These are phyloP conservation scores for Dissophora globulifera DNA, from an alignment of 192 early-diverging fungal genomes.

Conservation along the genomic window DNA sequence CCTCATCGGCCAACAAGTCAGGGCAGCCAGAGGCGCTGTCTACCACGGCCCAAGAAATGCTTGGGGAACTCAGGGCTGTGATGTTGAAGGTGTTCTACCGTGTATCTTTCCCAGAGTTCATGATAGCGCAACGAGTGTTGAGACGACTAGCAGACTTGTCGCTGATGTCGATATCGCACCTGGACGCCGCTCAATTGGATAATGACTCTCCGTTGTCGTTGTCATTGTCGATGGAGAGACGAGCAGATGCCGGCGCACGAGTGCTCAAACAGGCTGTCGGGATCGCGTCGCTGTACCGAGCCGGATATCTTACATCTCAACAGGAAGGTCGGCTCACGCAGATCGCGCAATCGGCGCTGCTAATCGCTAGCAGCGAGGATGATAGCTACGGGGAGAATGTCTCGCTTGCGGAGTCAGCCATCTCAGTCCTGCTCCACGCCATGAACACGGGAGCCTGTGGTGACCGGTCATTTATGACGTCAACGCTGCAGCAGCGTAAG, in stretches of 20 bases:
- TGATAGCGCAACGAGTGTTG: slow-evolving; percentile 17
- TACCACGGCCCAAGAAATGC: slow-evolving; percentile 28
- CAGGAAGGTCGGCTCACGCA: slow-evolving; percentile 25
- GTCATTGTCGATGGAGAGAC: too few species aligned
- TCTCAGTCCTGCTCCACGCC: slow-evolving; percentile 47
- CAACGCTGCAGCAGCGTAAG: background rate
- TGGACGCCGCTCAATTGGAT: slow-evolving; percentile 33
- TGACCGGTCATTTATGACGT: too few species aligned
- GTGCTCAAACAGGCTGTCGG: slow-evolving; percentile 42
- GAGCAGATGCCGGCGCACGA: background rate
- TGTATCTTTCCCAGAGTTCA: background rate
- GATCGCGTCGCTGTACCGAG: slow-evolving; percentile 31
- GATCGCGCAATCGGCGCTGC: slow-evolving; percentile 25
- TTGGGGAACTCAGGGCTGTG: slow-evolving; percentile 23
- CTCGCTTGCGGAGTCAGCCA: slow-evolving; percentile 29
- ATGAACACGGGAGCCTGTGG: slow-evolving; percentile 31
- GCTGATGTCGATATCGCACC: slow-evolving; percentile 38
- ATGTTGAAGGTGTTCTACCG: slow-evolving; percentile 27
- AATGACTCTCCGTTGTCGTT: background rate
- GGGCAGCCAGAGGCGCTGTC: background rate
- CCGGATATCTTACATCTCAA: slow-evolving; percentile 40
- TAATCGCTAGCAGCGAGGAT: slow-evolving; percentile 18
- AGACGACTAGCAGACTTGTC: slow-evolving; percentile 46
- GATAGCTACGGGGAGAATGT: too few species aligned
- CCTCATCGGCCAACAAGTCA: slow-evolving; percentile 1